These are phyloP conservation scores for Trichoderma sp. DNA, from an alignment of 2,329 filamentous ascomycete species.

Conservation along the genomic window DNA sequence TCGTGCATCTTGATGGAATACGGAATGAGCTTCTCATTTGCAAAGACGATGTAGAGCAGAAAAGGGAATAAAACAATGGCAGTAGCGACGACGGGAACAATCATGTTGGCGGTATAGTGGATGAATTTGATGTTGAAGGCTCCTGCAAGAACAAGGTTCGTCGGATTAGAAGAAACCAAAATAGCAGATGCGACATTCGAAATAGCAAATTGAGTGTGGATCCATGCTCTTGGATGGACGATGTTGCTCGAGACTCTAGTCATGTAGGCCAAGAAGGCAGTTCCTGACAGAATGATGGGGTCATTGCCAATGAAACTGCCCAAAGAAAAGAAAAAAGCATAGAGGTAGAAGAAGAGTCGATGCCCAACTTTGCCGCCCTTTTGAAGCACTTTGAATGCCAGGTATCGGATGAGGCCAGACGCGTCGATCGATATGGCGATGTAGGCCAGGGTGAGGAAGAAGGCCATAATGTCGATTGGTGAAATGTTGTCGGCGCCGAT, in stretches of 20 bases:
- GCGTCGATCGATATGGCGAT: constrained; percentile 78
- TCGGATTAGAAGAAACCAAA: constrained; percentile 76
- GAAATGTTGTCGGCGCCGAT: constrained; percentile 65
- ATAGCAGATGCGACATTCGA: constrained; percentile 76
- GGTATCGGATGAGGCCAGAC: constrained; percentile 68
- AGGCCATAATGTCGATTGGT: constrained; percentile 72
- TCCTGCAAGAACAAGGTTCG: constrained; percentile 72
- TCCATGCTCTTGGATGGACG: constrained; percentile 70
- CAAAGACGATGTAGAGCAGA: constrained; percentile 69
- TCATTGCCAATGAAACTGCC: constrained; percentile 74
- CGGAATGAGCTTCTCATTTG: constrained; percentile 64
- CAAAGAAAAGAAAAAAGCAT: constrained; percentile 69
- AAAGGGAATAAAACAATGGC: constrained; percentile 69
- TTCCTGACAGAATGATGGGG: constrained; percentile 73
- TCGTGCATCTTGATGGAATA: constrained; percentile 67
- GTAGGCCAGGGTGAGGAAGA: constrained; percentile 73
- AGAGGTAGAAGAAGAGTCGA: constrained; percentile 70
- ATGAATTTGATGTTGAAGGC: constrained; percentile 73
- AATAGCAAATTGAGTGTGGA: constrained; percentile 69
- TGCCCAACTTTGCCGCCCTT: constrained; percentile 69
- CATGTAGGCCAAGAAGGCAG: constrained; percentile 76
- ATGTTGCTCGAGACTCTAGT: constrained; percentile 75
- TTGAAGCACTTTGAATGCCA: constrained; percentile 70
- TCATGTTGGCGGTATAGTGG: constrained; percentile 75
- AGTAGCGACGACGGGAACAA: constrained; percentile 70